Percentiles rank a stretch among this genome's conserved stretches.
These are phyloP conservation scores for Graphilbum ipis-grandicollis DNA, from an alignment of 2,329 filamentous ascomycete species.

Conservation along the genomic window DNA sequence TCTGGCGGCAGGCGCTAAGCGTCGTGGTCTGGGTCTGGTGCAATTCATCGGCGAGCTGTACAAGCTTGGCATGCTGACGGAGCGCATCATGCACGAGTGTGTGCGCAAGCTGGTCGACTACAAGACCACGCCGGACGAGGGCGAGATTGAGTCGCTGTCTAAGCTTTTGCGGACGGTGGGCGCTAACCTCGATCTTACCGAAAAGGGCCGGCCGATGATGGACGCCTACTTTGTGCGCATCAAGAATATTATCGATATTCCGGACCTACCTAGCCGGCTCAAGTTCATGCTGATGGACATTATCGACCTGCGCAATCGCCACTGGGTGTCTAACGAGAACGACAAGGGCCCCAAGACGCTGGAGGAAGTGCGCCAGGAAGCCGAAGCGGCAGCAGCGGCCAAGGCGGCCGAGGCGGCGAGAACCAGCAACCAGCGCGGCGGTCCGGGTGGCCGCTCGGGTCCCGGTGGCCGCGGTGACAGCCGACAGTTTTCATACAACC, in stretches of 20 bases:
- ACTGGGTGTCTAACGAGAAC: conserved; percentile 74
- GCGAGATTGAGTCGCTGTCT: conserved; percentile 87
- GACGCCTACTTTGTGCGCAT: conserved; percentile 89
- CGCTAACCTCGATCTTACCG: conserved; percentile 63
- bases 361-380: conserved; percentile 71
- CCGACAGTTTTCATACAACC: conserved; percentile 64
- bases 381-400: conserved; percentile 59
- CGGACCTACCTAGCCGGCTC: conserved; percentile 70
- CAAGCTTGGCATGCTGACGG: conserved; percentile 96
- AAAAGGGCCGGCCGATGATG: conserved; percentile 76
- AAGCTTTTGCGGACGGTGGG: conserved; percentile 89
- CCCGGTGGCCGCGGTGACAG: conserved; percentile 58
- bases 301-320: conserved; percentile 58
- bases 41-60: conserved; percentile 99
- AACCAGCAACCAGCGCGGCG: conserved; percentile 44
- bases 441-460: conserved; percentile 48
- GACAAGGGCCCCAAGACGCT: conserved; percentile 97
- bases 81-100: conserved; percentile 99
- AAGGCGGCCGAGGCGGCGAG: conserved; percentile 58
- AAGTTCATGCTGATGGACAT: conserved; percentile 96
- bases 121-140: conserved; percentile 81
- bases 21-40: conserved; percentile 90
- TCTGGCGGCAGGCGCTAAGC: conserved; percentile 79
- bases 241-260: conserved; percentile 60
- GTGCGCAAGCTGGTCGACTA: conserved; percentile 95